phyloP scores from a whole-genome alignment of 331 rosid genomes.

The Pyracantha coccinea region DNA sequence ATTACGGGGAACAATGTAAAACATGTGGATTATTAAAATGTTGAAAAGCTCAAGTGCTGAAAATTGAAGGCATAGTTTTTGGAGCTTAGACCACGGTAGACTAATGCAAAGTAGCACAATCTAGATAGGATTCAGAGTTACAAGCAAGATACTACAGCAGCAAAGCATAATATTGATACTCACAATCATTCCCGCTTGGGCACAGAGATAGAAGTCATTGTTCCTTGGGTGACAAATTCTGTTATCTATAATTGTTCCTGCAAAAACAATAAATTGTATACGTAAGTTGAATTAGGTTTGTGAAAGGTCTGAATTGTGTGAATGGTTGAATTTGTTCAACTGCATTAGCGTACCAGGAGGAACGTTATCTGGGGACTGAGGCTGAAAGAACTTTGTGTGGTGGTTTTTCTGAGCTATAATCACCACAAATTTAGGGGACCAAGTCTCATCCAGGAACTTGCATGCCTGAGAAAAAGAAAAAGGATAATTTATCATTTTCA shows the following conservation, averaged over 20 bases:
- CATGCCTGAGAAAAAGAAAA: slow-evolving; percentile 43
- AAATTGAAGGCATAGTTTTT: too few relatives aligned
- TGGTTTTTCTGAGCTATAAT: slow-evolving; percentile 90
- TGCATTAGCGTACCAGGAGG: slow-evolving; percentile 49
- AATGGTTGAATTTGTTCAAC: background rate
- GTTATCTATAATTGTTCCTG: slow-evolving; percentile 86
- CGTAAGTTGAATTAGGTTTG: background rate
- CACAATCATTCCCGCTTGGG: slow-evolving; percentile 98
- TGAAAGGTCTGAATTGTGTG: too few relatives aligned
- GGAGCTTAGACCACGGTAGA: too few relatives aligned
- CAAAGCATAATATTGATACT: slow-evolving; percentile 13
- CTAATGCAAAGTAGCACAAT: too few relatives aligned
- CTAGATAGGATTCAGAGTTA: too few relatives aligned
- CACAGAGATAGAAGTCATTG: slow-evolving; percentile 85
- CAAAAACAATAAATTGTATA: background rate
- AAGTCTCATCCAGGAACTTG: slow-evolving; percentile 69
- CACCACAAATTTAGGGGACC: slow-evolving; percentile 80
- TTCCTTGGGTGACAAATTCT: slow-evolving; percentile 80
- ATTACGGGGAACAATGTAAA: too few relatives aligned
- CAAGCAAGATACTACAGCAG: background rate
- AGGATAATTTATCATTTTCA: background rate
- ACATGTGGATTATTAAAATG: too few relatives aligned
- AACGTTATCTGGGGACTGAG: slow-evolving; percentile 69
- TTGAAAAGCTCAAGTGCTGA: too few relatives aligned
- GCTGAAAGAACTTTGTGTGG: slow-evolving; percentile 83